Conservation (phyloP, 2,329 filamentous ascomycete species). For the Fusarium pseudocircinatum region DNA sequence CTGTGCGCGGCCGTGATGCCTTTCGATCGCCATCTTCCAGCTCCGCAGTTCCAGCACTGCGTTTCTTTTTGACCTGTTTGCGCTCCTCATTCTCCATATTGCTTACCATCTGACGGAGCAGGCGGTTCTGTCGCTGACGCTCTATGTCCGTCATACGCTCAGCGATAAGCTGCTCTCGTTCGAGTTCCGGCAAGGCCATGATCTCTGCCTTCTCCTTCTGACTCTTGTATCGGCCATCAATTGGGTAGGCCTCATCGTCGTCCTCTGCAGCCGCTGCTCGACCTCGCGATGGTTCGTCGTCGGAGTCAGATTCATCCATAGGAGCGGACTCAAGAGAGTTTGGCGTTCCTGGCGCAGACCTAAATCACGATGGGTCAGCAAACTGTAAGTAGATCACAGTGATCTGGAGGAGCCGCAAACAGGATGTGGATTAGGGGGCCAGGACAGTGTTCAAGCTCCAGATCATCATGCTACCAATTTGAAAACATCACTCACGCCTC, state of each 20-base stretch:
- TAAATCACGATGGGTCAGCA: conserved; percentile 50
- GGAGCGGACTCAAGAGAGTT: conserved; percentile 82
- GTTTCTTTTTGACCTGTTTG: conserved; percentile 67
- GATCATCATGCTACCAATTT: neutral
- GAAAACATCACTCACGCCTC: conserved; percentile 51
- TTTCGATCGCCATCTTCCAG: conserved; percentile 80
- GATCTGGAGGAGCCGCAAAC: neutral
- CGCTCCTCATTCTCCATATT: conserved; percentile 72
- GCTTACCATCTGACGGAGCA: conserved; percentile 80
- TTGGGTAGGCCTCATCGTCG: conserved; percentile 77
- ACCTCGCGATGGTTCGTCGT: conserved; percentile 58
- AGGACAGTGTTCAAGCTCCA: neutral
- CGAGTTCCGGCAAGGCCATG: conserved; percentile 86
- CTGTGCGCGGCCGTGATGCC: conserved; percentile 74
- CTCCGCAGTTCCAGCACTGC: conserved; percentile 82
- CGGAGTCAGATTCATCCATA: conserved; percentile 88
- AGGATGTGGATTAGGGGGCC: neutral
- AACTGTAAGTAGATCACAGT: neutral
- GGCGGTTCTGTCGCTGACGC: conserved; percentile 81
- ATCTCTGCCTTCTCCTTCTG: conserved; percentile 80
- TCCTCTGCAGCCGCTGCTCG: conserved; percentile 58
- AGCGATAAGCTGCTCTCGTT: conserved; percentile 89
- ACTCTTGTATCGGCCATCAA: conserved; percentile 86
- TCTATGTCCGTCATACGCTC: conserved; percentile 87
- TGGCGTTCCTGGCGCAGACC: conserved; percentile 74